Evolutionary conservation across 495 filamentous ascomycete genomes (phyloP).

Genomic region (Staphylotrichum tortipilum): DNA sequence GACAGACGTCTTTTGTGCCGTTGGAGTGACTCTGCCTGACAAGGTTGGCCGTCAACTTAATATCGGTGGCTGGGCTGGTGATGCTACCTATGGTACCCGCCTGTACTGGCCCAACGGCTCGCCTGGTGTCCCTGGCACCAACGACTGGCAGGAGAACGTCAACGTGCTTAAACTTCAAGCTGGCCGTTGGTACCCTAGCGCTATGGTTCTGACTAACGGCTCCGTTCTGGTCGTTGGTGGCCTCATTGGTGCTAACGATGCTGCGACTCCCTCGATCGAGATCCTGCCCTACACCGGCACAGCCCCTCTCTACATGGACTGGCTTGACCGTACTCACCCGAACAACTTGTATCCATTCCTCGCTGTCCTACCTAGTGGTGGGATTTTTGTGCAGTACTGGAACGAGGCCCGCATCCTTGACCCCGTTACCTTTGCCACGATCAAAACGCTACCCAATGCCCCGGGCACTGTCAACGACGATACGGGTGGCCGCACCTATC

Average conservation of each 20-base stretch:
- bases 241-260: slow-evolving; percentile 52
- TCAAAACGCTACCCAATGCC: slow-evolving; percentile 48
- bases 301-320: slow-evolving; percentile 46
- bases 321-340: slow-evolving; percentile 53
- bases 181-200: slow-evolving; percentile 59
- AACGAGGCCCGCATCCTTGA: slow-evolving; percentile 57
- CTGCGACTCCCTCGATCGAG: slow-evolving; percentile 50
- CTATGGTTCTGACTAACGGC: slow-evolving; percentile 59
- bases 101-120: slow-evolving; percentile 56
- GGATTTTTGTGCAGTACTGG: slow-evolving; percentile 57
- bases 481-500: slow-evolving; percentile 51
- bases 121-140: slow-evolving; percentile 43
- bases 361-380: slow-evolving; percentile 48
- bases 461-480: slow-evolving; percentile 53
- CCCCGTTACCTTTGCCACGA: slow-evolving; percentile 45
- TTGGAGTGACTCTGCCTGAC: slow-evolving; percentile 52
- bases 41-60: slow-evolving; percentile 54
- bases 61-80: slow-evolving; percentile 57
- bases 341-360: slow-evolving; percentile 58
- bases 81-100: slow-evolving; percentile 53
- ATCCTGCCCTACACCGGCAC: slow-evolving; percentile 48
- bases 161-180: slow-evolving; percentile 45
- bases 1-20: slow-evolving; percentile 59
- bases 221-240: slow-evolving; percentile 59
- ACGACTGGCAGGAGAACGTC: slow-evolving; percentile 61